phyloP scores from a whole-genome alignment of 2,329 filamentous ascomycete genomes.

The Fusarium odoratissimum region DNA sequence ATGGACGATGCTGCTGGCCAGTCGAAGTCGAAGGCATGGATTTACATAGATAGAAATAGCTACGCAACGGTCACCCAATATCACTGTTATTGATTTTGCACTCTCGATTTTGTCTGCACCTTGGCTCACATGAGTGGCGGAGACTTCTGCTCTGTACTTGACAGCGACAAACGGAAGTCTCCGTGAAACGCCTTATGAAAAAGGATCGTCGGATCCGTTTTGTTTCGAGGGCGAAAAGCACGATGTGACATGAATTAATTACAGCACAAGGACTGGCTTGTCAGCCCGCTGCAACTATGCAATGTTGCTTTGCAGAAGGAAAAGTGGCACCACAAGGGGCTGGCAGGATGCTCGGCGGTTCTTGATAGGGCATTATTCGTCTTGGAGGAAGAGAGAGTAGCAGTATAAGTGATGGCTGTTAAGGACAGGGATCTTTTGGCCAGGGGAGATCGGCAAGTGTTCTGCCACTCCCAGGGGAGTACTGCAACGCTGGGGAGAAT shows the following conservation, averaged over 20 bases:
- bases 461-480: slow-evolving; percentile 22
- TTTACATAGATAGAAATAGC: slow-evolving; percentile 45
- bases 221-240: slow-evolving; percentile 35
- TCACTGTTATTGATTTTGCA: slow-evolving; percentile 22
- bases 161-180: neutral
- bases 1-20: slow-evolving; percentile 47
- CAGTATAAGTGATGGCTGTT: slow-evolving; percentile 14
- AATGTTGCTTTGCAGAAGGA: slow-evolving; percentile 36
- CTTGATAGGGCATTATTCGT: slow-evolving; percentile 18
- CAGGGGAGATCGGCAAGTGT: slow-evolving; percentile 22
- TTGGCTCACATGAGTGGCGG: neutral
- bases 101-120: neutral
- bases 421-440: slow-evolving; percentile 26
- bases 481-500: slow-evolving; percentile 27
- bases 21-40: slow-evolving; percentile 40
- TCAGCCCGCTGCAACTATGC: slow-evolving; percentile 32
- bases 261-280: slow-evolving; percentile 31
- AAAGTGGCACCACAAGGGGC: slow-evolving; percentile 38
- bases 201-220: slow-evolving; percentile 33
- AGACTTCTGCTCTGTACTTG: neutral
- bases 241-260: slow-evolving; percentile 42
- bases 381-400: slow-evolving; percentile 2
- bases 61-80: slow-evolving; percentile 41
- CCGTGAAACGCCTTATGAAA: slow-evolving; percentile 36
- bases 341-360: slow-evolving; percentile 33